Evolutionary conservation across 257 asterid genomes (phyloP).

Genomic region (Ilex asprella): DNA sequence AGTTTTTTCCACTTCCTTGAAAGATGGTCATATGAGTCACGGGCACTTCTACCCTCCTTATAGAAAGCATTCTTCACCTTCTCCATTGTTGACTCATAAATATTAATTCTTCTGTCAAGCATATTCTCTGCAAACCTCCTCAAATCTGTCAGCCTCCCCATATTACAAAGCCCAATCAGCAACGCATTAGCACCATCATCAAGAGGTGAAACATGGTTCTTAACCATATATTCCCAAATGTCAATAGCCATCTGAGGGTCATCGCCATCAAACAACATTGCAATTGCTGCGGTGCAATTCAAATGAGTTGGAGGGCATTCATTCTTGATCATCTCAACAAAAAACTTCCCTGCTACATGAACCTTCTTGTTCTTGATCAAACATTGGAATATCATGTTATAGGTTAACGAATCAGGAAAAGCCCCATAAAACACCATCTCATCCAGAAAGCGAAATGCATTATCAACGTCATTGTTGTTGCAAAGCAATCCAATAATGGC

Average conservation of each 20-base stretch:
- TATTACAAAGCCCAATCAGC: slow-evolving; percentile 58
- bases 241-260: slow-evolving; percentile 68
- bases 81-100: slow-evolving; percentile 57
- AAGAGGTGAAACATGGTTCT: slow-evolving; percentile 40
- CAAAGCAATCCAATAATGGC: slow-evolving; percentile 49
- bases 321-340: slow-evolving; percentile 64
- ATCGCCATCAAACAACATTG: slow-evolving; percentile 50
- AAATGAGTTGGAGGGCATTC: slow-evolving; percentile 60
- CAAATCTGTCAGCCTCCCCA: slow-evolving; percentile 51
- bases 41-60: slow-evolving; percentile 42
- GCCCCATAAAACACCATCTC: slow-evolving; percentile 65
- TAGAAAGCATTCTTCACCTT: slow-evolving; percentile 41
- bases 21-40: slow-evolving; percentile 48
- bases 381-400: slow-evolving; percentile 57
- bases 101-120: slow-evolving; percentile 47
- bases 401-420: slow-evolving; percentile 60
- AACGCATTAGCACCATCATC: slow-evolving; percentile 60
- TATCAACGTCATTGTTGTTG: slow-evolving; percentile 36
- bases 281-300: slow-evolving; percentile 49
- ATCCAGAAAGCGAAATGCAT: slow-evolving; percentile 56
- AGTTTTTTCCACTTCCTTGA: slow-evolving; percentile 52
- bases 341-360: slow-evolving; percentile 45
- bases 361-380: slow-evolving; percentile 53
- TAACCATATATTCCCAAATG: slow-evolving; percentile 63
- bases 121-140: slow-evolving; percentile 58